phyloP scores from a whole-genome alignment of 73 alveolate species.

The Loxodes magnus region DNA sequence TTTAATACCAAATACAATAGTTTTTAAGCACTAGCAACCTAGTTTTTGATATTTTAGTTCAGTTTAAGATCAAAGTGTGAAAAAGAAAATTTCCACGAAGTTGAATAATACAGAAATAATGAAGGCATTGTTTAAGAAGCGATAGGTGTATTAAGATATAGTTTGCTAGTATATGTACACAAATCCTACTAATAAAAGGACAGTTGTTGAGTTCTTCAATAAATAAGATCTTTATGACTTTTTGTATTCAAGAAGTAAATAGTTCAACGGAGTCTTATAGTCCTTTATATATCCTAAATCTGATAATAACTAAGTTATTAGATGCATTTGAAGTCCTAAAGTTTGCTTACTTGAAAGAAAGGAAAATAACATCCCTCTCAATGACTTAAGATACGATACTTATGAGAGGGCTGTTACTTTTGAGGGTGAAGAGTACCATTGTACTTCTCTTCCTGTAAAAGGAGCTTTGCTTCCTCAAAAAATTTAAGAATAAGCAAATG shows the following conservation, averaged over 20 bases:
- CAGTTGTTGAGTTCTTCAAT: conserved; percentile 54
- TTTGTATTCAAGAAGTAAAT: conserved; percentile 46
- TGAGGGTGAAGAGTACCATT: conserved; percentile 71
- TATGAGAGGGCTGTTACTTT: conserved; percentile 60
- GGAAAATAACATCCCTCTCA: conserved; percentile 44
- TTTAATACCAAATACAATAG: conserved; percentile 53
- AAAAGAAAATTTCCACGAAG: conserved; percentile 35
- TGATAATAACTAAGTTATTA: conserved; percentile 49
- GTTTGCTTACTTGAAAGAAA: conserved; percentile 53
- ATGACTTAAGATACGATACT: conserved; percentile 31
- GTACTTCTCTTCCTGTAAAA: conserved; percentile 38
- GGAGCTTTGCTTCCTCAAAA: conserved; percentile 57
- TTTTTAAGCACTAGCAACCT: conserved; percentile 66
- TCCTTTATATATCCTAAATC: conserved; percentile 61
- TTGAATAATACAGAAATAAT: conserved; percentile 54
- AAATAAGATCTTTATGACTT: conserved; percentile 45
- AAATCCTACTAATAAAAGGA: no score
- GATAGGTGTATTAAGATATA: no score
- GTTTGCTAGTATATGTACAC: no score
- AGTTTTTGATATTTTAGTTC: conserved; percentile 72
- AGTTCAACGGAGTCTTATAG: conserved; percentile 56
- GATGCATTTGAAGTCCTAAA: conserved; percentile 68
- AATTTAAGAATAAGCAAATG: conserved; percentile 46
- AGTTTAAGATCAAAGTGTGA: conserved; percentile 44
- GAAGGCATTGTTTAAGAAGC: conserved; percentile 51